Conservation (phyloP, 768 basidiomycete species). For the Mycena olivaceomarginata region DNA sequence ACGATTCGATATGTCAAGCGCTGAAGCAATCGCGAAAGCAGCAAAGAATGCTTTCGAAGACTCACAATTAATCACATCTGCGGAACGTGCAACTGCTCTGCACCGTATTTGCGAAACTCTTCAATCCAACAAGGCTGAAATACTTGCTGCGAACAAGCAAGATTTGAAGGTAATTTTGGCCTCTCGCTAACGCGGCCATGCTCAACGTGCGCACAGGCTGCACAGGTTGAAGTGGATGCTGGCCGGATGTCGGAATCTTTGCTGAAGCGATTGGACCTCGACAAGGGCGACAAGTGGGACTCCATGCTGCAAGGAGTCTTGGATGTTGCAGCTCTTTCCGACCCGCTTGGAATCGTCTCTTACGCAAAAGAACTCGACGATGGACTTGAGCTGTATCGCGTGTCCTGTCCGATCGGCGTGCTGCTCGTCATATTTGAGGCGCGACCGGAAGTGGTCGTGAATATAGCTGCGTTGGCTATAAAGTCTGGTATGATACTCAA, state of each 20-base stretch:
- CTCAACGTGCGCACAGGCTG: slow-evolving; percentile 71
- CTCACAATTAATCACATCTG: slow-evolving; percentile 86
- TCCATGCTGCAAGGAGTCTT: slow-evolving; percentile 93
- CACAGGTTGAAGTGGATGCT: slow-evolving; percentile 84
- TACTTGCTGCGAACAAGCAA: slow-evolving; percentile 86
- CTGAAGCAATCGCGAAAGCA: slow-evolving; percentile 81
- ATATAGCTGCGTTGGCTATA: slow-evolving; percentile 96
- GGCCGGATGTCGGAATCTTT: slow-evolving; percentile 91
- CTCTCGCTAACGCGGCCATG: neutral
- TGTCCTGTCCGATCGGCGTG: slow-evolving; percentile 97
- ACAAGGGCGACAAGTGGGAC: slow-evolving; percentile 91
- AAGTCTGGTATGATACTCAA: slow-evolving; percentile 85
- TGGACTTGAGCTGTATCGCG: slow-evolving; percentile 90
- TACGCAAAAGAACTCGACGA: slow-evolving; percentile 96
- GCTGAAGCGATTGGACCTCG: slow-evolving; percentile 90
- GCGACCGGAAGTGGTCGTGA: slow-evolving; percentile 97
- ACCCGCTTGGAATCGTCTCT: slow-evolving; percentile 90
- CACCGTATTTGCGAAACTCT: slow-evolving; percentile 82
- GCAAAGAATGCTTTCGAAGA: slow-evolving; percentile 91
- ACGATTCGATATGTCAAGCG: slow-evolving; percentile 47
- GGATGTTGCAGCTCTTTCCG: slow-evolving; percentile 90
- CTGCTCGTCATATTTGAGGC: slow-evolving; percentile 98
- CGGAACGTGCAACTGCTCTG: slow-evolving; percentile 84
- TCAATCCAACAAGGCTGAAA: slow-evolving; percentile 75
- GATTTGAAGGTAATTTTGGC: slow-evolving; percentile 81